Evolutionary conservation across 768 basidiomycete species (phyloP).

Genomic region (Candolleomyces aberdarensis): DNA sequence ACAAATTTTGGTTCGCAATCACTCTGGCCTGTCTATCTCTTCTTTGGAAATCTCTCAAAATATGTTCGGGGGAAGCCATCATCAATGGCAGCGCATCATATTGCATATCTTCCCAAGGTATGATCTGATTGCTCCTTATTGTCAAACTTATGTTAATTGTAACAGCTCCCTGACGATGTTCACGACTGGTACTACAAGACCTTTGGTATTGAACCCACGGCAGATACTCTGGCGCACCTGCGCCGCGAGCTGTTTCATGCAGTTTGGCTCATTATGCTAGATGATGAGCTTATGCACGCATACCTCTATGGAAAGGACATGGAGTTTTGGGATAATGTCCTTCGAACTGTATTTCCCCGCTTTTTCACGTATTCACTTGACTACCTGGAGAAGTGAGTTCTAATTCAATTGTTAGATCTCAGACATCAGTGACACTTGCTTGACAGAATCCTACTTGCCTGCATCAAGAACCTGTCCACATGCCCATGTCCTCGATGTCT

Average conservation of each 20-base stretch:
- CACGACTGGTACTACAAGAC: too few species aligned
- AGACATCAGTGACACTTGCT: neutral
- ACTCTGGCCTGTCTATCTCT: slow-evolving; percentile 31
- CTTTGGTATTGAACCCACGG: neutral
- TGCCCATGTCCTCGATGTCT: slow-evolving; percentile 38
- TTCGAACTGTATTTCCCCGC: slow-evolving; percentile 1
- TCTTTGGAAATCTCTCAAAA: slow-evolving; percentile 37
- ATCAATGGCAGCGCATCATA: slow-evolving; percentile 28
- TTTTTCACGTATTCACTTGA: slow-evolving; percentile 6
- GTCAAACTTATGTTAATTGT: too few species aligned
- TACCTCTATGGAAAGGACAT: slow-evolving; percentile 2
- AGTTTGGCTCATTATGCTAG: slow-evolving; percentile 19
- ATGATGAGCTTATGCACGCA: slow-evolving; percentile 5
- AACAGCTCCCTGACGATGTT: too few species aligned
- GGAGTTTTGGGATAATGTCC: neutral
- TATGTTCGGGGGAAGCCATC: slow-evolving; percentile 25
- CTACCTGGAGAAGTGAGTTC: slow-evolving; percentile 7
- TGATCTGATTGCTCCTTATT: slow-evolving; percentile 12
- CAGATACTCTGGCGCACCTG: slow-evolving; percentile 1
- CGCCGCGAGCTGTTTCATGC: slow-evolving; percentile 23
- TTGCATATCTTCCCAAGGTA: slow-evolving; percentile 38
- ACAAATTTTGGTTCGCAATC: slow-evolving; percentile 29
- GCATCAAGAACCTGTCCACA: neutral
- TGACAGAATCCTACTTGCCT: neutral
- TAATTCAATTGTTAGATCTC: neutral